Conservation (phyloP, 345 rosid genomes). For the Camelina laxa region DNA sequence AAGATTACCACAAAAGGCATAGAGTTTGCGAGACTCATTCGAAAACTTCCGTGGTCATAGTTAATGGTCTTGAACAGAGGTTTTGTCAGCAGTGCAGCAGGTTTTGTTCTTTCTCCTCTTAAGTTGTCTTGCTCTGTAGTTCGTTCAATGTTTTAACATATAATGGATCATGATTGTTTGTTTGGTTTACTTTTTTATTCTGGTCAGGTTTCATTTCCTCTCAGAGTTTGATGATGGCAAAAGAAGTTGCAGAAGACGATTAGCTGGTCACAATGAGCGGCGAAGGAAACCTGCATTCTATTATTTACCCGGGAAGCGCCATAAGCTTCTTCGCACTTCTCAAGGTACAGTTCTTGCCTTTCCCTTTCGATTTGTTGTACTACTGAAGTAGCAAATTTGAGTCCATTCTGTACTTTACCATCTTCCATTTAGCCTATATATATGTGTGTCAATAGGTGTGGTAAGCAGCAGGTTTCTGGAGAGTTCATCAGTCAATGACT, state of each 20-base stretch:
- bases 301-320: conserved; percentile 49
- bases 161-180: not conserved
- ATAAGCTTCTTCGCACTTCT: conserved; percentile 52
- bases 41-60: conserved; percentile 68
- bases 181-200: conserved; percentile 13
- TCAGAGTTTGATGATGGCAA: conserved; percentile 83
- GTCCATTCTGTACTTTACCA: not conserved
- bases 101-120: conserved; percentile 41
- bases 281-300: conserved; percentile 77
- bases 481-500: conserved; percentile 35
- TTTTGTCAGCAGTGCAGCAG: conserved; percentile 97
- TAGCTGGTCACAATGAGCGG: conserved; percentile 86
- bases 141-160: not conserved
- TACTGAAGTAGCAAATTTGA: not conserved
- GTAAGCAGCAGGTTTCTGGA: conserved; percentile 49
- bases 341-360: conserved; percentile 50
- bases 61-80: conserved; percentile 72
- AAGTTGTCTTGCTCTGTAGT: conserved; percentile 3
- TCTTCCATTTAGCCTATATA: not conserved
- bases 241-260: conserved; percentile 88
- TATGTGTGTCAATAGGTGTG: conserved; percentile 4
- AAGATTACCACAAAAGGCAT: conserved; percentile 82
- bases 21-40: conserved; percentile 85
- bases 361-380: not conserved
- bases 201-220: conserved; percentile 84